A percentile compares a stretch with the other conserved stretches of the same genome.
These are phyloP conservation scores for Proliferodiscus dingleyae DNA, from an alignment of 2,329 filamentous ascomycete species.

Conservation along the genomic window DNA sequence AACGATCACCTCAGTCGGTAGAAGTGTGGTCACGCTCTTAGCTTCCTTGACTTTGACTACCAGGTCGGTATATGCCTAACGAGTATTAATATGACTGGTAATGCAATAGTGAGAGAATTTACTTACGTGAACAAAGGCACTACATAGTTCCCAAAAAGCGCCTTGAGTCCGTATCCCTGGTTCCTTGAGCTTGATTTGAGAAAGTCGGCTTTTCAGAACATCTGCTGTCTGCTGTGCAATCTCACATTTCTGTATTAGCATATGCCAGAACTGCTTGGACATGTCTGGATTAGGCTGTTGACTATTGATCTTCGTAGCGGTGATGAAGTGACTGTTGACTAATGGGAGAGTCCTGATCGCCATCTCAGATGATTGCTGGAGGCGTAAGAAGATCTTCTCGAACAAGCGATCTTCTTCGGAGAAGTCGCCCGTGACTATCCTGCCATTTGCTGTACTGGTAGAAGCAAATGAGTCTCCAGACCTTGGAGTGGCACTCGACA, in stretches of 20 bases:
- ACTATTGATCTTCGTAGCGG: slow-evolving; percentile 59
- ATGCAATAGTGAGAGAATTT: not conserved
- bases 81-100: slow-evolving; percentile 23
- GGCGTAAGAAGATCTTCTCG: slow-evolving; percentile 73
- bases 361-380: slow-evolving; percentile 69
- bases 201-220: slow-evolving; percentile 66
- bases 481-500: slow-evolving; percentile 59
- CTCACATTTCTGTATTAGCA: slow-evolving; percentile 66
- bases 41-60: slow-evolving; percentile 54
- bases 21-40: slow-evolving; percentile 42
- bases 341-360: slow-evolving; percentile 67
- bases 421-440: slow-evolving; percentile 46
- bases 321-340: slow-evolving; percentile 62
- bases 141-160: slow-evolving; percentile 66
- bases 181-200: slow-evolving; percentile 78
- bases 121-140: slow-evolving; percentile 56
- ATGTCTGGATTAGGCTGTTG: slow-evolving; percentile 54
- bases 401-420: slow-evolving; percentile 76
- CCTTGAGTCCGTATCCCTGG: slow-evolving; percentile 64
- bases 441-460: slow-evolving; percentile 22
- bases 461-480: slow-evolving; percentile 77
- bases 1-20: slow-evolving; percentile 63
- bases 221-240: slow-evolving; percentile 69
- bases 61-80: slow-evolving; percentile 61
- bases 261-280: slow-evolving; percentile 61